phyloP scores from a whole-genome alignment of 2,329 filamentous ascomycete genomes.

The Fusarium robinianum region DNA sequence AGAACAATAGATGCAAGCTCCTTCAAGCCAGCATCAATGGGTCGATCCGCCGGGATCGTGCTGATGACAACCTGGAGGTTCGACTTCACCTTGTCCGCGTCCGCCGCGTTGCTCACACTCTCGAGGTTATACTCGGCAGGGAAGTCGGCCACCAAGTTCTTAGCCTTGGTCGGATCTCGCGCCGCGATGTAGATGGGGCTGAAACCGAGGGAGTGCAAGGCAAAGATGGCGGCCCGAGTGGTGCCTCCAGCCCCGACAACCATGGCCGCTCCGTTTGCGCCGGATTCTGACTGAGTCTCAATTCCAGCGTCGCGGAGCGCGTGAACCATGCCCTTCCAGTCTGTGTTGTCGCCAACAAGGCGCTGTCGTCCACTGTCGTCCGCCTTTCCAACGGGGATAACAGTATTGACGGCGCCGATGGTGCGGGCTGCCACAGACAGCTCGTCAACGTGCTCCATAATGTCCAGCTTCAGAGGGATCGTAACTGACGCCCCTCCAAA shows the following conservation, averaged over 20 bases:
- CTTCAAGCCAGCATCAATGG: conserved; percentile 73
- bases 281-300: conserved; percentile 39
- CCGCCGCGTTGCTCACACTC: conserved; percentile 57
- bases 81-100: conserved; percentile 57
- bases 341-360: conserved; percentile 88
- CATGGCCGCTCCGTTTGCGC: conserved; percentile 72
- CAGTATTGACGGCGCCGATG: conserved; percentile 95
- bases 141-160: conserved; percentile 71
- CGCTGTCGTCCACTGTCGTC: conserved; percentile 50
- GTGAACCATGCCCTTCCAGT: conserved; percentile 90
- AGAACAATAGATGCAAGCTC: conserved; percentile 63
- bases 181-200: conserved; percentile 86
- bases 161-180: conserved; percentile 71
- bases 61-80: conserved; percentile 72
- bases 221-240: conserved; percentile 86
- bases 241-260: conserved; percentile 93
- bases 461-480: conserved; percentile 89
- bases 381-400: conserved; percentile 62
- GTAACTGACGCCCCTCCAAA: conserved; percentile 97
- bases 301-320: conserved; percentile 73
- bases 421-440: conserved; percentile 76
- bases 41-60: conserved; percentile 86
- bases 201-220: conserved; percentile 81
- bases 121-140: conserved; percentile 72
- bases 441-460: conserved; percentile 80